These are phyloP conservation scores for Sclerotinia sclerotiorum DNA, from an alignment of 2,329 filamentous ascomycete species.

Conservation along the genomic window DNA sequence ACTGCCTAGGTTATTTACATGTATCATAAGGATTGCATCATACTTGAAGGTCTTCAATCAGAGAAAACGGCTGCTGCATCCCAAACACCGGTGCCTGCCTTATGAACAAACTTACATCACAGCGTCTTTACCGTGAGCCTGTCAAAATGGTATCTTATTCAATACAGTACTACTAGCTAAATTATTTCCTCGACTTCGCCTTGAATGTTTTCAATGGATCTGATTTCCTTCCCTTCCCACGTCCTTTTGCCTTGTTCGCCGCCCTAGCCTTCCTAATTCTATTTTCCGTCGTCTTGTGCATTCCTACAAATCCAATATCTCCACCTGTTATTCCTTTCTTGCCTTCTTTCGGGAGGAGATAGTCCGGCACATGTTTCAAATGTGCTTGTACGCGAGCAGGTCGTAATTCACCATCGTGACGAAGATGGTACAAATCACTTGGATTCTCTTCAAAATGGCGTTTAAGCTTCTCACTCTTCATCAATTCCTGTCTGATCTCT, in stretches of 20 bases:
- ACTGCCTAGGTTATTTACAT: no score
- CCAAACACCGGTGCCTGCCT: background rate
- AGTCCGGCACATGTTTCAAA: slow-evolving; percentile 91
- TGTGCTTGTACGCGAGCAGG: slow-evolving; percentile 83
- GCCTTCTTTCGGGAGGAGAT: slow-evolving; percentile 76
- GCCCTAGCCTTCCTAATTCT: slow-evolving; percentile 45
- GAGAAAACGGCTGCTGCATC: background rate
- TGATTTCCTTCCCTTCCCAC: slow-evolving; percentile 60
- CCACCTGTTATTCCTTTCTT: slow-evolving; percentile 65
- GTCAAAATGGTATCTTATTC: slow-evolving; percentile 19
- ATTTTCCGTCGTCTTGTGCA: slow-evolving; percentile 54
- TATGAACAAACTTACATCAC: background rate
- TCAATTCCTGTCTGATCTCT: slow-evolving; percentile 83
- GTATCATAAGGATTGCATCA: background rate
- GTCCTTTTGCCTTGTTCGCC: slow-evolving; percentile 50
- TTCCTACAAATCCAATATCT: slow-evolving; percentile 74
- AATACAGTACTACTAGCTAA: slow-evolving; percentile 22
- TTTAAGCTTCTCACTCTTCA: slow-evolving; percentile 92
- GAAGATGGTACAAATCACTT: slow-evolving; percentile 78
- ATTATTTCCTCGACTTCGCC: slow-evolving; percentile 43
- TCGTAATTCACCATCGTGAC: slow-evolving; percentile 86
- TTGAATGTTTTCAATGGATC: slow-evolving; percentile 93
- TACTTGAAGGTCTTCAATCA: background rate
- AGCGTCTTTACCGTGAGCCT: background rate
- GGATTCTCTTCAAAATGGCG: slow-evolving; percentile 98